Percentiles rank a stretch among this genome's conserved stretches.
Conservation (phyloP, 139 green algal species). For the Chlamydomonas schloesseri region DNA sequence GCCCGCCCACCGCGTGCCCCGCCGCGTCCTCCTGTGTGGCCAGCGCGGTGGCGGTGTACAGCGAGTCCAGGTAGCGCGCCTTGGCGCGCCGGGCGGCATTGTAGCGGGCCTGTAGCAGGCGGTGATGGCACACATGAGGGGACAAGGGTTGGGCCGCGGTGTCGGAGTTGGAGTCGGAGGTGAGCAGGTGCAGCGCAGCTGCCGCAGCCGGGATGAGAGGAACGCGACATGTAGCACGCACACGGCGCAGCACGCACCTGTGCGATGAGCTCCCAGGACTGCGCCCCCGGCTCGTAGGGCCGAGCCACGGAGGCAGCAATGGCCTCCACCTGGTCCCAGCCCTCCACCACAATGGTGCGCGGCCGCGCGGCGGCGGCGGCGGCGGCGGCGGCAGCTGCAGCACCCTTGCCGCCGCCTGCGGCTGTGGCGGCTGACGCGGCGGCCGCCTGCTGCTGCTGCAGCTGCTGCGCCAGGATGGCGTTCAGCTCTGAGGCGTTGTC, state of each 20-base stretch:
- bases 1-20: not conserved
- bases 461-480: not conserved
- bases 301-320: constrained; percentile 23
- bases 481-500: constrained; percentile 14
- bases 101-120: constrained; percentile 26
- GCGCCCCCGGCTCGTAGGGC: constrained; percentile 22
- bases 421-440: not conserved
- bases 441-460: not conserved
- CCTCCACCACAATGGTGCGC: constrained; percentile 29
- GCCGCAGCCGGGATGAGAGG: too few relatives aligned
- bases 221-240: too few relatives aligned
- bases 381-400: not conserved
- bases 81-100: not conserved
- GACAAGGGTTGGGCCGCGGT: not conserved
- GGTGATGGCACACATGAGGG: too few relatives aligned
- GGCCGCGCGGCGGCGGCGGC: not conserved
- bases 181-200: too few relatives aligned
- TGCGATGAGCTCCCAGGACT: constrained; percentile 31
- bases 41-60: not conserved
- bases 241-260: too few relatives aligned
- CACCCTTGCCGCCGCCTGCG: not conserved
- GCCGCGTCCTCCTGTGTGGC: not conserved
- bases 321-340: constrained; percentile 38
- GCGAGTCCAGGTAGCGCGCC: constrained; percentile 20
- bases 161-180: not conserved